Percentiles rank a stretch among this genome's conserved stretches.
Conservation (phyloP, 768 basidiomycete species). For the Lentinula sp. region DNA sequence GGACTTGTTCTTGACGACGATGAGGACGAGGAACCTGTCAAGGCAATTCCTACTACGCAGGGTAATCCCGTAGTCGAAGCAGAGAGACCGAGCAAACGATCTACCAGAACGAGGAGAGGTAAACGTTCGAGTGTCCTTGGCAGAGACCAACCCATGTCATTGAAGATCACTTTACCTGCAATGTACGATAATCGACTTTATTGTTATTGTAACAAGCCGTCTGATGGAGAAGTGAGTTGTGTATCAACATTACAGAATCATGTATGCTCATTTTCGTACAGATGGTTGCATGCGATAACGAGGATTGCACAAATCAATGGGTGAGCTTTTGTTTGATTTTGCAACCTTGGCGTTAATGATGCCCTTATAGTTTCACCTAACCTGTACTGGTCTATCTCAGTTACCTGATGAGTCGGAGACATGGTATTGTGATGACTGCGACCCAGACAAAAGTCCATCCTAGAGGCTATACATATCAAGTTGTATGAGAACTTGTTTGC, state of each 20-base stretch:
- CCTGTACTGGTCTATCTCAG: not conserved
- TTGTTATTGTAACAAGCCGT: slow-evolving; percentile 78
- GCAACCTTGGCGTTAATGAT: not conserved
- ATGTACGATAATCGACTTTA: slow-evolving; percentile 47
- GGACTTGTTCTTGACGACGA: slow-evolving; percentile 23
- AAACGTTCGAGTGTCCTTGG: slow-evolving; percentile 13
- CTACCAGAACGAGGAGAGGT: slow-evolving; percentile 10
- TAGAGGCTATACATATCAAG: too few relatives aligned
- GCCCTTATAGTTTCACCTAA: not conserved
- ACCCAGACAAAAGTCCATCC: not conserved
- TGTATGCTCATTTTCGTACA: not conserved
- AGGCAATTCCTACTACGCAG: slow-evolving; percentile 7
- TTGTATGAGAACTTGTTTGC: too few relatives aligned
- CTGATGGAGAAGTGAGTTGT: slow-evolving; percentile 67
- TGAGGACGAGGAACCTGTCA: slow-evolving; percentile 9
- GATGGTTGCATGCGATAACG: slow-evolving; percentile 8
- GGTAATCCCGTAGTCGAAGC: slow-evolving; percentile 5
- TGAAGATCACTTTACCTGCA: slow-evolving; percentile 33
- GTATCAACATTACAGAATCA: too few relatives aligned
- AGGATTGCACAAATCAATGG: slow-evolving; percentile 2
- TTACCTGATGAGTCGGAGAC: not conserved
- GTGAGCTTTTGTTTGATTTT: not conserved
- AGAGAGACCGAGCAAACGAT: not conserved
- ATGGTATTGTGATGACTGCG: slow-evolving; percentile 6
- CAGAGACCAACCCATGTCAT: slow-evolving; percentile 16